Evolutionary conservation across 176 grass and related monocot genomes (phyloP), one percentile per base, ranked within the genome.

Genomic region (Neostapfia colusana): DNA sequence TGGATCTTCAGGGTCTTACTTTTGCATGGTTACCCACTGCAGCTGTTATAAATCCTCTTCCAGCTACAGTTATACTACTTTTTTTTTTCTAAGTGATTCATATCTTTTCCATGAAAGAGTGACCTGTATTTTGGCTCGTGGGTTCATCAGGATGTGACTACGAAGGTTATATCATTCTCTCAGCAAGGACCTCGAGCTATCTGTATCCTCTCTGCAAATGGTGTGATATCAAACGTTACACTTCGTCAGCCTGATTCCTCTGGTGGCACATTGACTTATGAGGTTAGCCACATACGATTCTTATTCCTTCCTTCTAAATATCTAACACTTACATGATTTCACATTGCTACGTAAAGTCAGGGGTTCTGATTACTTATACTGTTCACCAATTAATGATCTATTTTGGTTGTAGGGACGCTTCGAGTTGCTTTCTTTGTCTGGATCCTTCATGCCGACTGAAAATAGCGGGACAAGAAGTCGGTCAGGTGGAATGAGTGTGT

Each of bases 401-500:
- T 53, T 83, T 80, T 67, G 63, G 72, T 42, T 80, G n/a, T 55
- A 97, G 94, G 94, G 94, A 61, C 88, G 86, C 18, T 97, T 97
- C 70, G 88, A 97, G 79, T 82, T 97, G 73, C 81, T 97, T 21
- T 93, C 90, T 46, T 78, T 97, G 35, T 97, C 94, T 54, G 94
- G 94, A n/a, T 97, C 94, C 23, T 97, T 97, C 70, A 89, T 93
- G 88, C 94, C 94, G 60, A 87, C 85, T 10, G 91, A 97, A 83
- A 97, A 65, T 79, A 88, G 72, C 15, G 88, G 94, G 21, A 78
- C 86, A 82, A 67, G 86, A 26, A 93, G 86, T 81, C 74, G 94
- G 21, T 93, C 94, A 68, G 94, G 94, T 67, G 94, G 94, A 28
- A 93, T 97, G 94, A 97, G 94, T 63, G 94, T 97, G 38, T 91